Evolutionary conservation across 805 yeast genomes (phyloP), one percentile per base, ranked within the genome.

Genomic region (Isabelozyma pseudorhagii): DNA sequence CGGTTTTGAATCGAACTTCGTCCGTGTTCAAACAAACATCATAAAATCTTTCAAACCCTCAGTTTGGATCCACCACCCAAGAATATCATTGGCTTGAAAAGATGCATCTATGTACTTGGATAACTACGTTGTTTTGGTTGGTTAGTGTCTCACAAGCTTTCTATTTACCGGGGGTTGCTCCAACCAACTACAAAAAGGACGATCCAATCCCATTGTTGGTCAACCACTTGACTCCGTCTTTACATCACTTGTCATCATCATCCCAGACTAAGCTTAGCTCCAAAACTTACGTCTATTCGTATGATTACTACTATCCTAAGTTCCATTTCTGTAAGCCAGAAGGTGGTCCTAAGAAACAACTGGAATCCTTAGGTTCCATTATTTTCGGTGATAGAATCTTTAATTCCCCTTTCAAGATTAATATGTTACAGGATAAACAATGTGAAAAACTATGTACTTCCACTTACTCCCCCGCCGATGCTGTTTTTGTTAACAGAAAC

Each of bases 101-200:
- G 36, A 31, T 31, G 36, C n/a, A 14, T 46, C 50, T 61, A 47
- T 54, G 53, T 49, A 50, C 49, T 10, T 45, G 49, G 38, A 47
- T 67, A 48, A 44, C 56, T 17, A 48, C 53, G 25, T 47, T 62
- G 38, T 45, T 61, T 27, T 55, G 52, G 47, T 51, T 63, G 46
- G 36, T 31, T 31, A 31, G 36, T 13, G 36, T 31, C n/a, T 9
- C 36, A 5, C 46, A 54, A 38, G 96, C 85, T 2, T 93, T 94
- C 70, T 93, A 94, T 64, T 75, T 94, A 49, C 98, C 98, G 0
- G 98, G 98, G 8, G 94, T 91, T 21, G 97, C 98, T 0, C 98
- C 99, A 15, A 88, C 96, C 1, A 86, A 93, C 46, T 94, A 93
- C 63, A 74, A 78, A 43, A 76, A 80, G 51, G 90, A 85, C 46